These are phyloP conservation scores for Atkinsonella hypoxylon DNA, from an alignment of 2,329 filamentous ascomycete genomes.

Conservation along the genomic window DNA sequence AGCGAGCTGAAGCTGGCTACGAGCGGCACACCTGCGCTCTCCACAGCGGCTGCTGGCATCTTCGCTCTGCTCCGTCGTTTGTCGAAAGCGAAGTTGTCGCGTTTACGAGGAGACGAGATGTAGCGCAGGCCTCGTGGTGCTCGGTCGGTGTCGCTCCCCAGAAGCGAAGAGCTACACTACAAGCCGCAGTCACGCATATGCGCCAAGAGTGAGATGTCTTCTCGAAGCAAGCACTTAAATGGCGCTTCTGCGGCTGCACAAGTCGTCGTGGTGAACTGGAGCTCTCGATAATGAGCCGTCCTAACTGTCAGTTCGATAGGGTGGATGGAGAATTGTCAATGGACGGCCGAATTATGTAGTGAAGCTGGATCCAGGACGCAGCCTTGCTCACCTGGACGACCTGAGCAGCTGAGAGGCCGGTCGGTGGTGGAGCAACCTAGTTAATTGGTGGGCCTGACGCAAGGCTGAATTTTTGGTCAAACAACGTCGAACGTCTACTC, in stretches of 20 bases:
- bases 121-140: not conserved
- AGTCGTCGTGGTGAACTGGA: not conserved
- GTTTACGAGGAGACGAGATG: not conserved
- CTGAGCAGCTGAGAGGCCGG: too few relatives aligned
- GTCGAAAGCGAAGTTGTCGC: slow-evolving; percentile 1
- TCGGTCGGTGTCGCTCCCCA: not conserved
- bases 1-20: slow-evolving; percentile 42
- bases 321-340: not conserved
- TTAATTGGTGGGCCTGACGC: not conserved
- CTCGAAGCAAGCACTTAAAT: not conserved
- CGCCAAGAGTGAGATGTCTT: not conserved
- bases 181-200: not conserved
- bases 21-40: slow-evolving; percentile 37
- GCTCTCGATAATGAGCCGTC: not conserved
- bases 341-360: too few relatives aligned
- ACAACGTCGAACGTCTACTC: too few relatives aligned
- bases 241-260: not conserved
- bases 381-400: not conserved
- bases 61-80: slow-evolving; percentile 9
- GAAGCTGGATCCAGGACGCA: not conserved
- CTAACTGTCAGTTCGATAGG: not conserved
- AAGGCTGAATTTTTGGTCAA: not conserved
- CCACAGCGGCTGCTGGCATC: slow-evolving; percentile 38
- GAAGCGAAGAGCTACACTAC: slow-evolving; percentile 1
- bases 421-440: too few relatives aligned